These are phyloP conservation scores for Botrytis byssoidea DNA, from an alignment of 2,329 filamentous ascomycete genomes.

Conservation along the genomic window DNA sequence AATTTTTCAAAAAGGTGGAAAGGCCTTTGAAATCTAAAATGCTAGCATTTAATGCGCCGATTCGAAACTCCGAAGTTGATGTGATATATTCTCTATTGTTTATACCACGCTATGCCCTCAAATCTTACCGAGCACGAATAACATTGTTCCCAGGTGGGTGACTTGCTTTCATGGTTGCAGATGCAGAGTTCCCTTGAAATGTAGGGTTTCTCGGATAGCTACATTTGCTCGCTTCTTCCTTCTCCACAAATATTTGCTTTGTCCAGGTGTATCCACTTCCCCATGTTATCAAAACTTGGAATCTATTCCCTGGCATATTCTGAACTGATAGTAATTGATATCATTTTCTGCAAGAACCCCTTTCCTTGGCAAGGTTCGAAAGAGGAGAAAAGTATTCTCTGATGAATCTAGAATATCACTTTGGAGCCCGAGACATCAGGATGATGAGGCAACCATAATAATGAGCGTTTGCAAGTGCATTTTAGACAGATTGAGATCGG, in stretches of 20 bases:
- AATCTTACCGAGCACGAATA: not conserved
- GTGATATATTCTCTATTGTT: not conserved
- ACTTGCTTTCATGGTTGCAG: not conserved
- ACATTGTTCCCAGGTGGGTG: not conserved
- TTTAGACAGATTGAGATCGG: not conserved
- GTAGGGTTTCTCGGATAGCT: not conserved
- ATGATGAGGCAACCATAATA: not conserved
- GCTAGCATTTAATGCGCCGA: not conserved
- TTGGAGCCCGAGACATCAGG: not conserved
- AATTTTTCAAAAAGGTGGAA: not conserved
- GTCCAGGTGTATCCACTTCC: not conserved
- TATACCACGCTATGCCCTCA: not conserved
- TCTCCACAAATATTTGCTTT: not conserved
- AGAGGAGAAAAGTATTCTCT: not conserved
- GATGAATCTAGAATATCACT: not conserved
- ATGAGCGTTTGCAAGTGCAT: constrained; percentile 1
- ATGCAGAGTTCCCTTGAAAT: not conserved
- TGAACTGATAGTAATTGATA: not conserved
- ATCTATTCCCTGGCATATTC: rapidly evolving
- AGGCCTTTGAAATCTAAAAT: not conserved
- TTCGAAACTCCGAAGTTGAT: not conserved
- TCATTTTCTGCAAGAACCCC: not conserved
- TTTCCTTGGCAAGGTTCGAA: not conserved
- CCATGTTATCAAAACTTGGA: not conserved
- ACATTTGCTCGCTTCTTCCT: not conserved